A percentile compares a stretch with the other conserved stretches of the same genome.
Evolutionary conservation across 805 yeast genomes (phyloP).

Genomic region (Ogataea polymorpha): DNA sequence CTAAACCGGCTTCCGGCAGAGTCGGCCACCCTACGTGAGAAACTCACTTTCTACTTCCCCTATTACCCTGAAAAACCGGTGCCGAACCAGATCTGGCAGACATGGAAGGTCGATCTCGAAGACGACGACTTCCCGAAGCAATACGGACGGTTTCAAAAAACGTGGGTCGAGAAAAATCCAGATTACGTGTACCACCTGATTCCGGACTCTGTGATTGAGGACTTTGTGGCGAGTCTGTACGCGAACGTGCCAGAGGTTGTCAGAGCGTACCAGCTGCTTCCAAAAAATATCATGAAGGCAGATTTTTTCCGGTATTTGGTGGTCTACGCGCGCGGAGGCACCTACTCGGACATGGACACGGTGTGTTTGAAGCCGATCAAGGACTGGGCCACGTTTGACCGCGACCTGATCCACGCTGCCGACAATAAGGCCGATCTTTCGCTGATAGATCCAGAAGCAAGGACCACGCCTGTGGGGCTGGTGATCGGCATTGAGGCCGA

Average conservation of each 20-base stretch:
- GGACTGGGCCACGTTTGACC: slow-evolving; percentile 64
- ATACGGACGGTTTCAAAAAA: slow-evolving; percentile 46
- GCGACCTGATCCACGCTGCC: slow-evolving; percentile 15
- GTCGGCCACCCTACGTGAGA: slow-evolving; percentile 42
- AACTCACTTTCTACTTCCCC: slow-evolving; percentile 69
- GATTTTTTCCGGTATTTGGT: slow-evolving; percentile 91
- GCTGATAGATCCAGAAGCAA: slow-evolving; percentile 24
- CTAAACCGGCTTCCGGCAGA: slow-evolving; percentile 16
- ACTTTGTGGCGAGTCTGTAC: slow-evolving; percentile 55
- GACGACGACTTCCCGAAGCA: slow-evolving; percentile 55
- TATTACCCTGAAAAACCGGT: slow-evolving; percentile 62
- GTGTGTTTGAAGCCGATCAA: slow-evolving; percentile 65
- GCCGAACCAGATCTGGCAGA: slow-evolving; percentile 88
- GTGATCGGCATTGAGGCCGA: slow-evolving; percentile 94
- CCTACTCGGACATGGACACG: slow-evolving; percentile 91
- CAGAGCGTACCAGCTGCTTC: slow-evolving; percentile 72
- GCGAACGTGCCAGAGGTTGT: slow-evolving; percentile 72
- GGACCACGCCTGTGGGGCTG: slow-evolving; percentile 55
- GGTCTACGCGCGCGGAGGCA: slow-evolving; percentile 87
- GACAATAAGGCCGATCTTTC: slow-evolving; percentile 2
- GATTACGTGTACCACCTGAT: slow-evolving; percentile 70
- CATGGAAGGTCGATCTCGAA: slow-evolving; percentile 74
- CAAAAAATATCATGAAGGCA: slow-evolving; percentile 79
- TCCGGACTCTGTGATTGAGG: slow-evolving; percentile 58
- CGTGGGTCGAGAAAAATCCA: slow-evolving; percentile 65